phyloP scores from a whole-genome alignment of 495 filamentous ascomycete species.

The Cladorrhinum samala region DNA sequence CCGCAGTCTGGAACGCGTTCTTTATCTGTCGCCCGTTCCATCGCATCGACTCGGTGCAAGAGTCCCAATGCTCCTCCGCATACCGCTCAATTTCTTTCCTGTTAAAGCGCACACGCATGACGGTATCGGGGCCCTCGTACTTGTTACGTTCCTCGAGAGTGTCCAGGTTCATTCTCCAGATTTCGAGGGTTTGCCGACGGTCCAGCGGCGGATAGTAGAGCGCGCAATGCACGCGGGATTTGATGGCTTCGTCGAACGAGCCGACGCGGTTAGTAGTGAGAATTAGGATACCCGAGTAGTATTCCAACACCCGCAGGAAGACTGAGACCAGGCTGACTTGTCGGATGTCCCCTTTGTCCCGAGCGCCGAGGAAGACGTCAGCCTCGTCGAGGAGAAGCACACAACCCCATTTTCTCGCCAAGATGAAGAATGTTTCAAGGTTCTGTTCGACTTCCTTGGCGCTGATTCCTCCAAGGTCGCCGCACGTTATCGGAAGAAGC shows the following conservation, averaged over 20 bases:
- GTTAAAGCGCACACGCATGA: background rate
- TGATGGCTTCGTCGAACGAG: slow-evolving; percentile 49
- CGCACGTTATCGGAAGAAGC: slow-evolving; percentile 46
- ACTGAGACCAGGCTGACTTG: slow-evolving; percentile 18
- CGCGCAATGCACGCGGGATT: slow-evolving; percentile 45
- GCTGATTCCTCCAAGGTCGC: slow-evolving; percentile 44
- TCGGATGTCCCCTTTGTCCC: background rate
- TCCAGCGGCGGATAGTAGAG: slow-evolving; percentile 39
- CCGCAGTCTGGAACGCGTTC: slow-evolving; percentile 39
- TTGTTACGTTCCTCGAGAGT: background rate
- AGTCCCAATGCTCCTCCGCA: background rate
- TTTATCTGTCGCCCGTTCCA: slow-evolving; percentile 44
- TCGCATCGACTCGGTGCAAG: slow-evolving; percentile 2
- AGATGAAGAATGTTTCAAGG: slow-evolving; percentile 43
- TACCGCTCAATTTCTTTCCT: background rate
- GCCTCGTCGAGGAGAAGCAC: slow-evolving; percentile 48
- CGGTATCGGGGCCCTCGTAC: background rate
- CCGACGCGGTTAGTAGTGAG: slow-evolving; percentile 50
- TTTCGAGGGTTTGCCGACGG: slow-evolving; percentile 3
- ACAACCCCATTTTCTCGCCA: slow-evolving; percentile 49
- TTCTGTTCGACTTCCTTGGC: slow-evolving; percentile 27
- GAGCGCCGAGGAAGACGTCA: slow-evolving; percentile 37
- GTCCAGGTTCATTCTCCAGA: slow-evolving; percentile 11
- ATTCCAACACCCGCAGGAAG: slow-evolving; percentile 52
- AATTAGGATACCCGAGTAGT: slow-evolving; percentile 53